Evolutionary conservation across 352 stramenopile genomes (phyloP), one percentile per base, ranked within the genome.

Genomic region (Globisporangium rhizosaccharum): DNA sequence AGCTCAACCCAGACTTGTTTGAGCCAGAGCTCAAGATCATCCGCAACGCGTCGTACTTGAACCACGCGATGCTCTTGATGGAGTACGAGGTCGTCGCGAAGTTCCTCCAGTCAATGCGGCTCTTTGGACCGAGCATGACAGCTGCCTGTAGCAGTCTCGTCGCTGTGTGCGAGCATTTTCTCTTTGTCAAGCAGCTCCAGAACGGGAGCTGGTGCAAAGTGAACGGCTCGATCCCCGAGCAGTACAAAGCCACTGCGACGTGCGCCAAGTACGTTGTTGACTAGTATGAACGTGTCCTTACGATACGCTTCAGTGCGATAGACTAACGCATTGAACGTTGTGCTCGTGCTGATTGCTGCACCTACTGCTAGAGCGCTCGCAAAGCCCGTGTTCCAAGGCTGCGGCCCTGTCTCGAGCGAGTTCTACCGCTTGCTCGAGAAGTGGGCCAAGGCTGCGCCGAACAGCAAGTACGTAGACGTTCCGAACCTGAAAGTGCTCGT

Each of bases 161-260:
- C 36, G 58, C 67, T 2, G 69, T 65, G n/a, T 88, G 75, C 39
- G 79, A 92, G 62, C 73, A 68, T 5, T 89, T 85, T 49, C 59
- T 94, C 56, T 39, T 91, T 9, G 59, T 77, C 28, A 81, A 85
- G 42, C 85, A 94, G 33, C 71, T 82, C 39, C 71, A 73, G 7
- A 85, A 88, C 58, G 85, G 85, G 14, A 88, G 74, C 49, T 94
- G 85, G 85, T 86, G 78, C 59, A 85, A 85, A 51, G 46, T 66
- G 3, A 73, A 72, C 48, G 79, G 75, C 8, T 77, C 65, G 3
- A 68, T 66, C 0, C 67, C 83, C 14, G 82, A 93, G 28, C 82
- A 86, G 59, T 94, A 88, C 70, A 94, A 94, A 52, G 68, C 83
- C 2, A 94, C 85, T 1, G 79, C 88, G 28, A 82, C 76, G 4